These are phyloP conservation scores for Neodidymelliopsis sp. DNA, from an alignment of 2,329 filamentous ascomycete genomes.

Conservation along the genomic window DNA sequence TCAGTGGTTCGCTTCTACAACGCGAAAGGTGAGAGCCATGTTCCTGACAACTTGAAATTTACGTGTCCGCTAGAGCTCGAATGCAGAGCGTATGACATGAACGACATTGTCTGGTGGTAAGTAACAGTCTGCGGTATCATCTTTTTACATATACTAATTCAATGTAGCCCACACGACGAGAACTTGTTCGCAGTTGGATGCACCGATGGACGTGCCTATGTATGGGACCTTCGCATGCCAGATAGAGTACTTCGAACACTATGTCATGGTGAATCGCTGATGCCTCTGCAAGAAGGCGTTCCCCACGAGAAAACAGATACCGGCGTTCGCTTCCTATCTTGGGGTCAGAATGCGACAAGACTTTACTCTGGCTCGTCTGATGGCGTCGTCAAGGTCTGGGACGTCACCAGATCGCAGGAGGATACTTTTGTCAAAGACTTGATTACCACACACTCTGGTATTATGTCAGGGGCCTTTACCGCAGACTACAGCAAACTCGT, in stretches of 20 bases:
- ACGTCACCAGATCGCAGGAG: constrained; percentile 60
- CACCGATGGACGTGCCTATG: constrained; percentile 65
- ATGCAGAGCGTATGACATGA: constrained; percentile 67
- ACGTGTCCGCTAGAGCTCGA: constrained; percentile 56
- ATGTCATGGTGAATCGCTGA: constrained; percentile 59
- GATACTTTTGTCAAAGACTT: constrained; percentile 62
- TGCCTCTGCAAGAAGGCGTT: constrained; percentile 54
- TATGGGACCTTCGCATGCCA: constrained; percentile 65
- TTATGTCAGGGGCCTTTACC: constrained; percentile 66
- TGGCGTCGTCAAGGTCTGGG: constrained; percentile 66
- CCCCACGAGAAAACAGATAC: constrained; percentile 62
- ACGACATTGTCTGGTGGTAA: constrained; percentile 63
- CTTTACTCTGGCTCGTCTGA: constrained; percentile 69
- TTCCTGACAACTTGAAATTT: constrained; percentile 33
- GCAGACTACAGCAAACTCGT: constrained; percentile 63
- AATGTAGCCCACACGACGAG: constrained; percentile 53
- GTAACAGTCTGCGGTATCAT: background rate
- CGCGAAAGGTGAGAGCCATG: constrained; percentile 22
- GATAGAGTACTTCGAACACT: constrained; percentile 58
- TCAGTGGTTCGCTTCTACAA: constrained; percentile 64
- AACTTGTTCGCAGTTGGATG: constrained; percentile 65
- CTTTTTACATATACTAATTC: background rate
- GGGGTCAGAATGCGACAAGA: constrained; percentile 60
- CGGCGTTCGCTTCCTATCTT: constrained; percentile 65
- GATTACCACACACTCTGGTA: constrained; percentile 57